Base-by-base conservation (phyloP, 2,329 filamentous ascomycete species). In the Pestalotiopsis sp. region DNA sequence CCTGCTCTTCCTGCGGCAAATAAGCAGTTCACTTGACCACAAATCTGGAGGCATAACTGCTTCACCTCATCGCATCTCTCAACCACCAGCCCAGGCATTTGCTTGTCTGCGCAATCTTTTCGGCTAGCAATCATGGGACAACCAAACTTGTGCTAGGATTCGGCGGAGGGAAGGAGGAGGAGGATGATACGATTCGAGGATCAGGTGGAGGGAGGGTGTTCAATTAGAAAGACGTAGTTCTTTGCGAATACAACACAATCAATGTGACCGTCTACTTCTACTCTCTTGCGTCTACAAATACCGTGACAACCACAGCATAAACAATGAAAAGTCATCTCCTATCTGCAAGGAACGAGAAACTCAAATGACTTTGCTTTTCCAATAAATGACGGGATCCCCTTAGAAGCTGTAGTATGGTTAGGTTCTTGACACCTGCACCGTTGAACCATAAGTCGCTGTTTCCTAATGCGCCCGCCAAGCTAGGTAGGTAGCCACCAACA, bases 1-100 rank as follows among this genome's bases (percentile, higher is more conserved):
- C 76, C 70, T 80, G 78, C 77, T 71, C 78, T 60, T 72, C 71
- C 75, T 79, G 78, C 75, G 77, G 78, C 72, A 78, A 80, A 76
- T 80, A 80, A 79, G 60, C 66, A 31, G 36, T 39, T 68, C 17
- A 38, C 41, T 31, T 60, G 56, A 39, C 31, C 36, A n/a, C 25
- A 38, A 20, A 14, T 36, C n/a, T 67, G 39, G 57, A 57, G 17
- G 25, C 59, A n/a, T 62, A 17, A 36, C 31, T 36, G n/a, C 56
- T 62, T 62, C 57, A 57, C 45, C 64, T 36, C 64, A 66, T 57
- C 64, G 25, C 27, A 62, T 23, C 36, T 36, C 7, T 36, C 31
- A 36, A 59, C 31, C 13, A 52, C 17, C 17, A 52, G 45, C 17
- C 17, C 17, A 52, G 45, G 20, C 45, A 9, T n/a, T 52, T 45